A percentile compares a stretch with the other conserved stretches of the same genome.
These are phyloP conservation scores for Halenospora varia DNA, from an alignment of 495 filamentous ascomycete genomes.

Conservation along the genomic window DNA sequence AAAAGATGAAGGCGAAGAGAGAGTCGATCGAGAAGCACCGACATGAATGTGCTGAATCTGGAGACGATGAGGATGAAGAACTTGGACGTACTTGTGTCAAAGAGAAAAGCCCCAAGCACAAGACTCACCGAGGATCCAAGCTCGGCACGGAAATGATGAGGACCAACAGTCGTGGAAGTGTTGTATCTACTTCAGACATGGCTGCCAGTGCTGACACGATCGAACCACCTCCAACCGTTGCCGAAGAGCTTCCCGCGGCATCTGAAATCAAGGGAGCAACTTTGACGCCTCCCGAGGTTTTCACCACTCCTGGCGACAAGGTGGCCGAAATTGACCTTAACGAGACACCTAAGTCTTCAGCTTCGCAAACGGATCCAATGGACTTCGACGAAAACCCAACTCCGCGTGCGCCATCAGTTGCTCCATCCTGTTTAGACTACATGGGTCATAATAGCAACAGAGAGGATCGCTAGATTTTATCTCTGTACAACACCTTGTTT, in stretches of 20 bases:
- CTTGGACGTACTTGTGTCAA: conserved; percentile 59
- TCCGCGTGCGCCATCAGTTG: conserved; percentile 22
- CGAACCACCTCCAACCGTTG: conserved; percentile 27
- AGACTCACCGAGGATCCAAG: conserved; percentile 61
- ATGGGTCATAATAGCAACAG: neutral
- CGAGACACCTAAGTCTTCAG: conserved; percentile 20
- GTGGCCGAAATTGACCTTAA: conserved; percentile 36
- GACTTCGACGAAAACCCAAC: conserved; percentile 26
- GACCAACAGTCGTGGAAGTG: conserved; percentile 85
- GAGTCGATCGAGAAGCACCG: conserved; percentile 72
- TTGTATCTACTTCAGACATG: conserved; percentile 40
- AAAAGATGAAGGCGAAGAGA: conserved; percentile 72
- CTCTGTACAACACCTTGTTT: conserved; percentile 1
- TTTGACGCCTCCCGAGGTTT: conserved; percentile 40
- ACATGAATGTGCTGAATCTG: conserved; percentile 77
- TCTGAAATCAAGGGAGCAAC: conserved; percentile 24
- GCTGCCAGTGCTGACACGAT: conserved; percentile 15
- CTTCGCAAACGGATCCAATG: conserved; percentile 8
- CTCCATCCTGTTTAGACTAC: conserved; percentile 14
- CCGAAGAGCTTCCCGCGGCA: conserved; percentile 14
- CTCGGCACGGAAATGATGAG: conserved; percentile 94
- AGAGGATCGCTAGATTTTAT: neutral
- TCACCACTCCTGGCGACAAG: conserved; percentile 30
- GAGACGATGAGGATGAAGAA: conserved; percentile 91
- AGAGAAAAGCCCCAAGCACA: conserved; percentile 50